Conservation (phyloP, 2,329 filamentous ascomycete species). For the Cytospora leucostoma region DNA sequence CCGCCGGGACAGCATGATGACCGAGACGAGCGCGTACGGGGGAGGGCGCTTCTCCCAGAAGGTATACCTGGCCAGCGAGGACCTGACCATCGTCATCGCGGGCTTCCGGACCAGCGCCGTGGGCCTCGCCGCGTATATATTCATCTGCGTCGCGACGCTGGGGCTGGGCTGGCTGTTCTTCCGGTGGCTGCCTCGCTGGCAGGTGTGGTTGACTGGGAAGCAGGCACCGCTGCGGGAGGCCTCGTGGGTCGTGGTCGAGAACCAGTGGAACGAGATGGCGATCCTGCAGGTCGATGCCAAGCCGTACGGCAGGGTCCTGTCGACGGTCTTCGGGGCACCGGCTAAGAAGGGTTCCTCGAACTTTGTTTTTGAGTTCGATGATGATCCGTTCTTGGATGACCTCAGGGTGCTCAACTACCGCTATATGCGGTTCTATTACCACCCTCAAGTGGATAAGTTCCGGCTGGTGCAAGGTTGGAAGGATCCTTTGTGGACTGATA, state of each 20-base stretch:
- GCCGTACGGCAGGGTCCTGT: slow-evolving; percentile 57
- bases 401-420: slow-evolving; percentile 86
- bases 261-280: slow-evolving; percentile 92
- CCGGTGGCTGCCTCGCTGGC: slow-evolving; percentile 88
- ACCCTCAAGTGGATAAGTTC: slow-evolving; percentile 87
- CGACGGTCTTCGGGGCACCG: slow-evolving; percentile 66
- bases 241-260: slow-evolving; percentile 91
- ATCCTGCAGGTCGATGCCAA: slow-evolving; percentile 67
- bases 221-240: slow-evolving; percentile 70
- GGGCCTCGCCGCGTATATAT: slow-evolving; percentile 69
- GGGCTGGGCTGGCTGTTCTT: slow-evolving; percentile 84
- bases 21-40: slow-evolving; percentile 63
- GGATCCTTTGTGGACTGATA: slow-evolving; percentile 83
- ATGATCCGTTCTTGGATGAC: slow-evolving; percentile 74
- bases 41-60: slow-evolving; percentile 78
- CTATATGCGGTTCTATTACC: slow-evolving; percentile 90
- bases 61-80: slow-evolving; percentile 89
- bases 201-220: slow-evolving; percentile 73
- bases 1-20: slow-evolving; percentile 65
- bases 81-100: slow-evolving; percentile 89
- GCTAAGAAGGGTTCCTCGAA: slow-evolving; percentile 54
- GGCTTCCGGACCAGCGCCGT: slow-evolving; percentile 78
- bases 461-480: slow-evolving; percentile 88
- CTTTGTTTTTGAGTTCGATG: slow-evolving; percentile 63
- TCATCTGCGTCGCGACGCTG: slow-evolving; percentile 69